phyloP scores from a whole-genome alignment of 176 grass and related monocot species.

The Saccharum officinarum region DNA sequence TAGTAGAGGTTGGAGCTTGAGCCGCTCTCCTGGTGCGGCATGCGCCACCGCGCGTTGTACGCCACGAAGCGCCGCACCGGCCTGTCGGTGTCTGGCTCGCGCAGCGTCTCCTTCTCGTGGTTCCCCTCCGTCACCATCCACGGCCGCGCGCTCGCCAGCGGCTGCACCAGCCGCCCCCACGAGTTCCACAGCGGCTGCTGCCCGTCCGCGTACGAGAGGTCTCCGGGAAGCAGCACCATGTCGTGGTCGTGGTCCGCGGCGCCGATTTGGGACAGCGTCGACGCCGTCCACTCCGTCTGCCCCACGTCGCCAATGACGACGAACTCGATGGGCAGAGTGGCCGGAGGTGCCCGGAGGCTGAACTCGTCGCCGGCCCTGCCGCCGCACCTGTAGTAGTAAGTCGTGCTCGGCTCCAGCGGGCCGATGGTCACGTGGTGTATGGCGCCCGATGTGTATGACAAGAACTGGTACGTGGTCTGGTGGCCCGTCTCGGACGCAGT shows the following conservation, averaged over 20 bases:
- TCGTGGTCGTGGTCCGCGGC: slow-evolving; percentile 30
- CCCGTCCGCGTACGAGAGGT: slow-evolving; percentile 63
- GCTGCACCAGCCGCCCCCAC: slow-evolving; percentile 66
- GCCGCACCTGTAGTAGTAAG: slow-evolving; percentile 58
- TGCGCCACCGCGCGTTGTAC: slow-evolving; percentile 69
- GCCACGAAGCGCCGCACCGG: slow-evolving; percentile 26
- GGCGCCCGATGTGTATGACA: slow-evolving; percentile 49
- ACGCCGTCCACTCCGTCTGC: slow-evolving; percentile 53
- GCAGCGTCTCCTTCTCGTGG: slow-evolving; percentile 61
- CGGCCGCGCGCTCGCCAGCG: slow-evolving; percentile 64
- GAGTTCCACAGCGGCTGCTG: slow-evolving; percentile 68
- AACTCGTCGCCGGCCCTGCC: slow-evolving; percentile 49
- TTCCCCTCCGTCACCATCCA: slow-evolving; percentile 86
- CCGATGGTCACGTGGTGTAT: slow-evolving; percentile 65
- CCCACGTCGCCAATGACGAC: slow-evolving; percentile 61
- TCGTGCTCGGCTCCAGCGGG: slow-evolving; percentile 42
- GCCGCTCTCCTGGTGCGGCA: slow-evolving; percentile 50
- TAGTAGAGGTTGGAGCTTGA: slow-evolving; percentile 64
- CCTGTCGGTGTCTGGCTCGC: not conserved
- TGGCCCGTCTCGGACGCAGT: slow-evolving; percentile 26
- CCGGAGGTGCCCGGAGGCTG: slow-evolving; percentile 51
- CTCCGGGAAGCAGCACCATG: slow-evolving; percentile 54
- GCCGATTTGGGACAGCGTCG: slow-evolving; percentile 50
- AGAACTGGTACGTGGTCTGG: slow-evolving; percentile 47
- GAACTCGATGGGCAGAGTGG: slow-evolving; percentile 52